Percentiles rank a stretch among this genome's conserved stretches.
phyloP scores from a whole-genome alignment of 768 basidiomycete genomes.

The Phylloporus arenicola region DNA sequence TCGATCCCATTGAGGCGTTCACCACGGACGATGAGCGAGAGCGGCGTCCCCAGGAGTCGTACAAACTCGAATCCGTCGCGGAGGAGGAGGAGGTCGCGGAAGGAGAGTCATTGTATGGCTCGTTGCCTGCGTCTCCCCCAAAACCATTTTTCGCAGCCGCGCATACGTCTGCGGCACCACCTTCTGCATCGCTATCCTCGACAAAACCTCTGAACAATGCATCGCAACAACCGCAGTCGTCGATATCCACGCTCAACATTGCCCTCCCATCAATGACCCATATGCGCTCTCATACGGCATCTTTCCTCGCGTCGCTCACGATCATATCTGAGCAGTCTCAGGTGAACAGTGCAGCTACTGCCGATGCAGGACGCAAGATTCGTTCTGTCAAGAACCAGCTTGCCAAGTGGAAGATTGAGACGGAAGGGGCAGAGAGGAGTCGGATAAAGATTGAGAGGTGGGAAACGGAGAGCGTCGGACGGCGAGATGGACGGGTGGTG shows the following conservation, averaged over 20 bases:
- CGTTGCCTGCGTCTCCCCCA: constrained; percentile 41
- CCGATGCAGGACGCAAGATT: constrained; percentile 82
- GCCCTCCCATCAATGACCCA: constrained; percentile 62
- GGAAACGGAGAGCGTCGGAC: constrained; percentile 52
- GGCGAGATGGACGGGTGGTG: constrained; percentile 57
- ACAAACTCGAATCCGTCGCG: constrained; percentile 32
- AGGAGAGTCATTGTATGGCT: constrained; percentile 38
- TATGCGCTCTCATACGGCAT: constrained; percentile 67
- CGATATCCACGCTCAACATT: constrained; percentile 24
- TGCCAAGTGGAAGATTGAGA: constrained; percentile 73
- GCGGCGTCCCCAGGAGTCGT: constrained; percentile 24
- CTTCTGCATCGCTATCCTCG: constrained; percentile 43
- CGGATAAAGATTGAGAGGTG: constrained; percentile 70
- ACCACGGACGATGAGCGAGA: constrained; percentile 28
- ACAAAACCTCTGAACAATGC: constrained; percentile 23
- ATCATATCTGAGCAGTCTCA: constrained; percentile 85
- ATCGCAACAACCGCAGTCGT: constrained; percentile 22
- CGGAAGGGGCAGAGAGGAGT: constrained; percentile 82
- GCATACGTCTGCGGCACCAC: constrained; percentile 42
- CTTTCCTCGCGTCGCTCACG: constrained; percentile 68
- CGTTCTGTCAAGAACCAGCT: constrained; percentile 81
- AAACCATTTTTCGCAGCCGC: constrained; percentile 54
- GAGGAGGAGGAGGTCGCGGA: constrained; percentile 40
- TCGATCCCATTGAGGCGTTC: constrained; percentile 57
- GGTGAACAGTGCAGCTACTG: constrained; percentile 78